These are phyloP conservation scores for Diaporthe humulicola DNA, from an alignment of 2,329 filamentous ascomycete species.

Conservation along the genomic window DNA sequence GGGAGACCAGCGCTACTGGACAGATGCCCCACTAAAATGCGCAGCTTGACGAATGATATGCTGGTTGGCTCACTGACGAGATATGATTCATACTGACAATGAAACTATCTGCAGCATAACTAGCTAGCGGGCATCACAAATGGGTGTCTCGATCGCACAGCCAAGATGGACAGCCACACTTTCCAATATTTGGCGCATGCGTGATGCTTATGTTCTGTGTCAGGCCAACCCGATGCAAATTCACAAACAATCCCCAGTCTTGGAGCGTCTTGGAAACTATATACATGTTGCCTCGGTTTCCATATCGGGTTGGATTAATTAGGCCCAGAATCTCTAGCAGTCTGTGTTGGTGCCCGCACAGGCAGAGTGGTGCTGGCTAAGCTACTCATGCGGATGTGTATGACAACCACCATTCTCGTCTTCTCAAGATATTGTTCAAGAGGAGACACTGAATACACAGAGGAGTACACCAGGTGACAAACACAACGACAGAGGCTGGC, in stretches of 20 bases:
- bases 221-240: not conserved
- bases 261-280: not conserved
- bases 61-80: not conserved
- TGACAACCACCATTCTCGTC: not conserved
- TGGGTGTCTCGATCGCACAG: not conserved
- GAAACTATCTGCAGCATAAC: not conserved
- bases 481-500: not conserved
- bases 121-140: not conserved
- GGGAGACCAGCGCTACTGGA: not conserved
- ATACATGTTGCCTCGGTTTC: not conserved
- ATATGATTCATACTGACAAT: constrained; percentile 18
- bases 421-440: not conserved
- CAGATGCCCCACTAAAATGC: not conserved
- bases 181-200: not conserved
- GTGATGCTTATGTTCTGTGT: not conserved
- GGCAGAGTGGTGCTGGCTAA: not conserved
- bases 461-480: not conserved
- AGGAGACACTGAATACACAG: not conserved
- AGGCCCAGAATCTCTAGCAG: too few species aligned
- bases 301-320: not conserved
- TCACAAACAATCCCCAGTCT: not conserved
- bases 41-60: not conserved
- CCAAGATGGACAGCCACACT: not conserved
- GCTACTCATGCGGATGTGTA: not conserved
- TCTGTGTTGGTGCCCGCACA: not conserved